Evolutionary conservation across 164 flowering plant genomes (phyloP), one percentile per base, ranked within the genome.

Genomic region (Nelumbo lutea): DNA sequence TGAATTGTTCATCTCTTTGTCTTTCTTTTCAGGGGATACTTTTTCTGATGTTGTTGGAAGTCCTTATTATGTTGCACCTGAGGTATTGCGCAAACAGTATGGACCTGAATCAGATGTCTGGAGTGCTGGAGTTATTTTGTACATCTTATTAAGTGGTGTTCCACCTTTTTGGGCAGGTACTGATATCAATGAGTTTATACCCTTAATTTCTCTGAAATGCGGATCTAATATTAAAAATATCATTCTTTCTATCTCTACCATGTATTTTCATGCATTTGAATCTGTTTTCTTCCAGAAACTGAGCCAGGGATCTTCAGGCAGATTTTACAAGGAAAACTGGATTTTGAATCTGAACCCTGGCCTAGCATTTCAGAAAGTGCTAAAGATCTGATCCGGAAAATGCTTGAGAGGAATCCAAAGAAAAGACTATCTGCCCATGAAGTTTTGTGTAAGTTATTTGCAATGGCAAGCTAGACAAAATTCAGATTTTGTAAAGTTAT

Each of bases 81-180:
- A 90, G 75, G 92, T 90, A 5, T 74, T 90, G 68, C 72, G 73
- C 51, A 90, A 90, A 85, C 77, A 74, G 70, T 90, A 90, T 76
- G 92, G 96, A 42, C 92, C 82, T 64, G 86, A 84, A 75, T 76
- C 79, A 5, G 96, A 90, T 72, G 89, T 90, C 38, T 90, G 96
- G 96, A 90, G 96, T 82, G 93, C 96, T 50, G 96, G 96, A 64
- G 90, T 90, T 73, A 90, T 90, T 65, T 74, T 90, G 61, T 90
- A 90, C 73, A 88, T 90, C 77, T 76, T 90, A 71, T 59, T 90
- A 63, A 84, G 89, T 59, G 96, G 96, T 3, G 90, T 90, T 76
- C 96, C 96, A 39, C 92, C 96, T 14, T 90, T 90, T 75, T 90
- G 92, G 92, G 96, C 88, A 59, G 95, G 95, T 87, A 79, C 2